Evolutionary conservation across 108 stramenopile genomes (phyloP).

Genomic region (Pseudonitzschia pungens): DNA sequence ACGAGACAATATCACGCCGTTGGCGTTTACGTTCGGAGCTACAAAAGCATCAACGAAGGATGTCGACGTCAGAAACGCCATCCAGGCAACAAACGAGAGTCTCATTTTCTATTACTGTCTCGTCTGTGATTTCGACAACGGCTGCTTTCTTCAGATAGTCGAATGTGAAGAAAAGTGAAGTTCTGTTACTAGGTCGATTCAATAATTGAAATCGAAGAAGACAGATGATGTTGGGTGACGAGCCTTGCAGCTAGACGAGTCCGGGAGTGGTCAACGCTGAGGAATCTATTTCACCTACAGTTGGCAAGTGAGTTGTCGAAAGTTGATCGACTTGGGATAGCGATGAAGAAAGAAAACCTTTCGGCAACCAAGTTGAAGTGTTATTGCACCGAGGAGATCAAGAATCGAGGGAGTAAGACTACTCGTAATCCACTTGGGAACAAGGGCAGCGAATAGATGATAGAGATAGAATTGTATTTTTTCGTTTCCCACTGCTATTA

Average conservation of each 20-base stretch:
- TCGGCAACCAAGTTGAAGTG: conserved; percentile 11
- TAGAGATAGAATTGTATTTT: not conserved
- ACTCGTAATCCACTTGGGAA: not conserved
- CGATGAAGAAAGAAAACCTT: not conserved
- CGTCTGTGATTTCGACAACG: not conserved
- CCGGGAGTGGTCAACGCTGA: no score
- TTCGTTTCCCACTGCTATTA: not conserved
- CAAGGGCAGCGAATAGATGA: not conserved
- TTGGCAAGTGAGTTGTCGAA: not conserved
- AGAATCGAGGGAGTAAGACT: not conserved
- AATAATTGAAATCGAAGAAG: not conserved
- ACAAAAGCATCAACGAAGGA: conserved; percentile 10
- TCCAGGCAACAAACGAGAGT: conserved; percentile 19
- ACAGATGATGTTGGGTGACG: no score
- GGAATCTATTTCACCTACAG: no score
- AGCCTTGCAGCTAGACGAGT: no score
- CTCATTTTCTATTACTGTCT: conserved; percentile 8
- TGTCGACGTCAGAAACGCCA: conserved; percentile 16
- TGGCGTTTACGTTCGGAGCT: not conserved
- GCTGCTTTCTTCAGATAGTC: not conserved
- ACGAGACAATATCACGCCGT: not conserved
- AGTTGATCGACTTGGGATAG: not conserved
- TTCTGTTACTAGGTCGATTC: not conserved
- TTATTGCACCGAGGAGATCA: not conserved
- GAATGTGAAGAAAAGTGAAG: not conserved